These are phyloP conservation scores for Aaosphaeria arxii DNA, from an alignment of 2,329 filamentous ascomycete species.

Conservation along the genomic window DNA sequence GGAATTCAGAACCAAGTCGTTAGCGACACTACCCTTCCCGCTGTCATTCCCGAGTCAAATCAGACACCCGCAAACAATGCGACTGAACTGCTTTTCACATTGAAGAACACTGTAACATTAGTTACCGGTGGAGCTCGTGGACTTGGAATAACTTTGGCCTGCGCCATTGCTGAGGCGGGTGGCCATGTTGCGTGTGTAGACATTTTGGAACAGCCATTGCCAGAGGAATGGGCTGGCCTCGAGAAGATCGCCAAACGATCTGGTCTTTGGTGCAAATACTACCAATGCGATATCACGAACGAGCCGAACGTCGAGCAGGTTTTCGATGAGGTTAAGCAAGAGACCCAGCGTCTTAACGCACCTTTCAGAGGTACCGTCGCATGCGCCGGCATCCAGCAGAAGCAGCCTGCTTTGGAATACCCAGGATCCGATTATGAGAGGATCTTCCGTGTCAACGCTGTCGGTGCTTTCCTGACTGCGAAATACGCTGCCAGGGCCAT, in stretches of 20 bases:
- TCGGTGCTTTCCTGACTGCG: neutral
- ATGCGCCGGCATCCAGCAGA: conserved; percentile 51
- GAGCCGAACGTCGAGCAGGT: neutral
- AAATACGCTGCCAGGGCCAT: conserved; percentile 38
- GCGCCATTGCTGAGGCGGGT: conserved; percentile 50
- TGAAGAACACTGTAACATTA: too few relatives aligned
- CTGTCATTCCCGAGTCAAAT: too few relatives aligned
- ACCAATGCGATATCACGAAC: neutral
- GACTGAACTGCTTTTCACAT: too few relatives aligned
- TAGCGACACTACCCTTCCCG: too few relatives aligned
- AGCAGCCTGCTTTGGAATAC: conserved; percentile 47
- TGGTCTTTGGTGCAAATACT: neutral
- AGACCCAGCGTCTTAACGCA: conserved; percentile 12
- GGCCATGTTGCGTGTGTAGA: conserved; percentile 51
- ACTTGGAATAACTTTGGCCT: conserved; percentile 50
- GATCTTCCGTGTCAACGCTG: conserved; percentile 17
- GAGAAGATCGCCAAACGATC: conserved; percentile 36
- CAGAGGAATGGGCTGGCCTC: conserved; percentile 42
- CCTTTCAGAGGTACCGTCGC: conserved; percentile 43
- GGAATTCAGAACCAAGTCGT: too few relatives aligned
- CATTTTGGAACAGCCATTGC: conserved; percentile 38
- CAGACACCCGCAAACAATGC: too few relatives aligned
- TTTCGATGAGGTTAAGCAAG: neutral
- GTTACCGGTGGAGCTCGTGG: conserved; percentile 51
- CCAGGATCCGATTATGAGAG: conserved; percentile 35